A percentile compares a stretch with the other conserved stretches of the same genome.
Conservation (phyloP, 2,329 filamentous ascomycete genomes). For the Calonectria hongkongensis region DNA sequence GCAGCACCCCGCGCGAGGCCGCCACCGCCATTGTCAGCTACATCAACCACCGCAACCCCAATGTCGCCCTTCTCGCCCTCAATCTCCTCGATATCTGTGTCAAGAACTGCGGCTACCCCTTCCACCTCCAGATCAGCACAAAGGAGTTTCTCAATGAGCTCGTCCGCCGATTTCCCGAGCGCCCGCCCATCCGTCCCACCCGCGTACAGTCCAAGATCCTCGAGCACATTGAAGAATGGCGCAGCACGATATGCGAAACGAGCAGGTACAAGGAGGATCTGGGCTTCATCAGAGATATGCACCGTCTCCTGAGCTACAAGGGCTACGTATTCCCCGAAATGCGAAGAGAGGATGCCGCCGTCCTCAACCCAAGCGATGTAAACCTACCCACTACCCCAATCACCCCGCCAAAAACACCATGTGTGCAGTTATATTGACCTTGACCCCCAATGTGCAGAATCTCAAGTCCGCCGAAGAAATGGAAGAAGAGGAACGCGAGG, state of each 20-base stretch:
- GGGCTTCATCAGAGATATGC: constrained; percentile 98
- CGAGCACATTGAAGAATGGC: constrained; percentile 98
- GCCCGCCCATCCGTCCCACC: constrained; percentile 89
- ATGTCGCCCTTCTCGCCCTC: constrained; percentile 92
- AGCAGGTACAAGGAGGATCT: constrained; percentile 98
- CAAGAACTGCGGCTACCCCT: constrained; percentile 99
- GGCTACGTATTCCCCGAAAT: constrained; percentile 97
- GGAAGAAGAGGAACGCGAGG: constrained; percentile 96
- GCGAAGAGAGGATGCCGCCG: constrained; percentile 93
- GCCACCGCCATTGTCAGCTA: constrained; percentile 94
- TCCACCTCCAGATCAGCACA: constrained; percentile 98
- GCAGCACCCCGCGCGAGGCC: constrained; percentile 94
- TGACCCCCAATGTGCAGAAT: constrained; percentile 73
- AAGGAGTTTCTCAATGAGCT: constrained; percentile 99
- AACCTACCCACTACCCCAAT: constrained; percentile 61
- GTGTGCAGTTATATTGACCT: constrained; percentile 34
- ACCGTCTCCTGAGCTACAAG: constrained; percentile 95
- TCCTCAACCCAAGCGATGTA: constrained; percentile 97
- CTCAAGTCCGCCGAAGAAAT: constrained; percentile 98
- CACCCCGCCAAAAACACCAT: neutral
- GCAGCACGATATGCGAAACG: constrained; percentile 97
- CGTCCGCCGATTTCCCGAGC: constrained; percentile 94
- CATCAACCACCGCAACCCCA: constrained; percentile 97
- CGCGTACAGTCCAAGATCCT: constrained; percentile 94
- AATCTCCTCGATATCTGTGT: constrained; percentile 98